Evolutionary conservation across 805 yeast species (phyloP), one percentile per base, ranked within the genome.

Genomic region (Lipomyces japonicus): DNA sequence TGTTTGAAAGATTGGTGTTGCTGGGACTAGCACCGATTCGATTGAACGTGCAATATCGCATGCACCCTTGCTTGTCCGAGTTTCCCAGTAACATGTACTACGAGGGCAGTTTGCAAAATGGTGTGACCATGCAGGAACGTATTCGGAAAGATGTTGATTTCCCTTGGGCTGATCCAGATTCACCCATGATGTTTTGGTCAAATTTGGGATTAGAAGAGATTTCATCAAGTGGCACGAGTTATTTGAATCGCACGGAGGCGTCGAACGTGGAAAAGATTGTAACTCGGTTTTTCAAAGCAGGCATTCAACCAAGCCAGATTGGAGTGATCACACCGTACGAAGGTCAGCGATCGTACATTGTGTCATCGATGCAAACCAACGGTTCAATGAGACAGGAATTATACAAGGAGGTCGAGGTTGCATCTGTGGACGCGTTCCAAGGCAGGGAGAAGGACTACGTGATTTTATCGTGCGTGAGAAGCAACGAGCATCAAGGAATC

Each of bases 131-230:
- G 30, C 86, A 81, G 19, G 82, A 87, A 55, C 75, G 96, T 54
- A 70, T 76, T 12, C 65, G 82, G 18, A 55, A 68, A 1, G 70
- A 77, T 26, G 72, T 80, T 4, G 71, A 76, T 3, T 88, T 89
- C 71, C 95, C 95, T n/a, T 90, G 96, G 97, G 96, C 96, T 1
- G 82, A 85, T 24, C 73, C 74, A 22, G 82, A 80, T 42, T 75
- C 74, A 3, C 97, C 96, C n/a, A 87, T 88, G 95, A 85, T 90
- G 93, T 86, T 90, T 62, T 89, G 96, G 96, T 83, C 86, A 0
- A 82, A 82, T 58, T 80, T 81, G 63, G 96, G 96, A 35, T 81
- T 84, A 58, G 97, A 90, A 71, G 97, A 90, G 67, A 78, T 90
- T 44, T 80, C 93, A 22, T 78, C 82, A 0, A 76, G 80, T 56